Percentiles rank a stretch among this genome's conserved stretches.
These are phyloP conservation scores for Tetrapisispora phaffii DNA, from an alignment of 805 yeast genomes.

Conservation along the genomic window DNA sequence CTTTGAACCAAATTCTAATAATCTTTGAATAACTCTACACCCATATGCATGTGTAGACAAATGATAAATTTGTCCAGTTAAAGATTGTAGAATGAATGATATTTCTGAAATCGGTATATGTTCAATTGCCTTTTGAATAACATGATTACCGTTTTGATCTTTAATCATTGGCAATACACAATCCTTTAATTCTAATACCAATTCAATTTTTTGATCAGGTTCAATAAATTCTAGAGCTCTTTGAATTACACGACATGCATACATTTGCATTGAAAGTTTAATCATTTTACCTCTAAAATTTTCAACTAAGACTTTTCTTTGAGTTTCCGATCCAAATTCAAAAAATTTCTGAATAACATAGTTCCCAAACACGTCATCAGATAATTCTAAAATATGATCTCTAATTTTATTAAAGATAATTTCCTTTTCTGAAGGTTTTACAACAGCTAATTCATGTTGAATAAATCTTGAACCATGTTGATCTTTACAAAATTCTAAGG, in stretches of 20 bases:
- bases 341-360: conserved; percentile 92
- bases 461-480: conserved; percentile 97
- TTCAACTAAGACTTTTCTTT: conserved; percentile 56
- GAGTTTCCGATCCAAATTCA: conserved; percentile 67
- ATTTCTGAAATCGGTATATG: conserved; percentile 61
- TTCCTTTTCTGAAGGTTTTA: conserved; percentile 63
- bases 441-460: conserved; percentile 70
- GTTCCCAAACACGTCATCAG: conserved; percentile 97
- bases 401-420: conserved; percentile 76
- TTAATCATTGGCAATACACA: conserved; percentile 62
- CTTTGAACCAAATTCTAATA: conserved; percentile 65
- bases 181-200: conserved; percentile 61
- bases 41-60: conserved; percentile 95
- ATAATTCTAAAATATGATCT: conserved; percentile 60
- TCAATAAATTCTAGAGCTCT: conserved; percentile 72
- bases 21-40: conserved; percentile 89
- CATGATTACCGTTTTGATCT: conserved; percentile 97
- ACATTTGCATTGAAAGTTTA: conserved; percentile 81
- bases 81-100: conserved; percentile 61
- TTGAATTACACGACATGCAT: conserved; percentile 96
- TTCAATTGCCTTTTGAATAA: conserved; percentile 90
- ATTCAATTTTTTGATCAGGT: conserved; percentile 50
- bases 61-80: conserved; percentile 64
- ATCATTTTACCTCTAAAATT: conserved; percentile 53
- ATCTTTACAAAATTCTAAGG: conserved; percentile 85